phyloP scores from a whole-genome alignment of 768 basidiomycete species.

The Fistulinella prunicolor region DNA sequence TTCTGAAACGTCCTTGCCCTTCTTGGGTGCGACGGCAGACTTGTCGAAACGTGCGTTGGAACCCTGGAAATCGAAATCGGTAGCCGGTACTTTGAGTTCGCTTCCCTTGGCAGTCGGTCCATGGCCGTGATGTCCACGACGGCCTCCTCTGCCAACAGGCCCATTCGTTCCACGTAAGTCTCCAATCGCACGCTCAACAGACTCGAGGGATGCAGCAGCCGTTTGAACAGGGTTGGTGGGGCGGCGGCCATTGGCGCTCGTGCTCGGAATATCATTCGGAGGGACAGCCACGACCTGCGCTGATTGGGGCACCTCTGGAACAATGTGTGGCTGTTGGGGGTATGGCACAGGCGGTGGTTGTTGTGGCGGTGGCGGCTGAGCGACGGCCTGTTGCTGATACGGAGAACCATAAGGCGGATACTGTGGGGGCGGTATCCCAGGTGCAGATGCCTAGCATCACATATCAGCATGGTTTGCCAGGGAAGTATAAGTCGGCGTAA shows the following conservation, averaged over 20 bases:
- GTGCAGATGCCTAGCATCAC: slow-evolving; percentile 46
- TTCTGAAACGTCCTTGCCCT: slow-evolving; percentile 27
- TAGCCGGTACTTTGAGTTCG: slow-evolving; percentile 58
- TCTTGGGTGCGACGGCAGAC: slow-evolving; percentile 45
- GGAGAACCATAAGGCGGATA: slow-evolving; percentile 30
- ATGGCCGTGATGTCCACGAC: slow-evolving; percentile 32
- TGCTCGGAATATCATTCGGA: slow-evolving; percentile 23
- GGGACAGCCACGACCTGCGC: slow-evolving; percentile 19
- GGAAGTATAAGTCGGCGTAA: neutral
- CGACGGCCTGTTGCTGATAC: slow-evolving; percentile 31
- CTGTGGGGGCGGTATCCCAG: slow-evolving; percentile 33
- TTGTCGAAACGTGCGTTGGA: slow-evolving; percentile 84
- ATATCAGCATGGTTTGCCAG: slow-evolving; percentile 8
- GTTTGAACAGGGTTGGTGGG: slow-evolving; percentile 57
- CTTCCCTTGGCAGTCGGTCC: slow-evolving; percentile 28
- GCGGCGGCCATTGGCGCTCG: slow-evolving; percentile 30
- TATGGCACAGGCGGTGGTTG: slow-evolving; percentile 29
- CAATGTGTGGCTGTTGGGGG: slow-evolving; percentile 26
- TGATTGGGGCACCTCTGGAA: slow-evolving; percentile 25
- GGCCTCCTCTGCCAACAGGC: slow-evolving; percentile 39
- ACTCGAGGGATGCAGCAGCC: slow-evolving; percentile 72
- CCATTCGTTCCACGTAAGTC: slow-evolving; percentile 44
- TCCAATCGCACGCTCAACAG: slow-evolving; percentile 56
- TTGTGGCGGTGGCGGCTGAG: slow-evolving; percentile 31
- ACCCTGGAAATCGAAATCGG: slow-evolving; percentile 80